Conservation (phyloP, 1,284 basidiomycete species). For the Ganoderma meredithae region DNA sequence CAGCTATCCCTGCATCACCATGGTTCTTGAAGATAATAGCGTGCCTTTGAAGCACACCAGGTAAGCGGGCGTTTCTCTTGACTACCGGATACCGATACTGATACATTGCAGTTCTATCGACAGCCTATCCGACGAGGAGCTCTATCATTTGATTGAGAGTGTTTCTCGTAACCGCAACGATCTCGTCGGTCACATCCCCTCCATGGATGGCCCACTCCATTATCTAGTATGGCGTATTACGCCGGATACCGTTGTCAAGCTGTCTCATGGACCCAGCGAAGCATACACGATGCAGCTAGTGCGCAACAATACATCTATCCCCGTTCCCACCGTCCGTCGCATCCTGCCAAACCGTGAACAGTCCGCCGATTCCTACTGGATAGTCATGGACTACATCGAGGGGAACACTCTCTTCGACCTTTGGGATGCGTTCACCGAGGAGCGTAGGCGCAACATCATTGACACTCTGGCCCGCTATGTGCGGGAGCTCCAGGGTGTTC, state of each 20-base stretch:
- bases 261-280: neutral
- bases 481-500: neutral
- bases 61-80: too few species aligned
- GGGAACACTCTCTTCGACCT: neutral
- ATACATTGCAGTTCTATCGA: neutral
- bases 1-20: too few species aligned
- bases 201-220: neutral
- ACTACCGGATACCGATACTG: too few species aligned
- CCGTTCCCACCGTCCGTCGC: slow-evolving; percentile 5
- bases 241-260: neutral
- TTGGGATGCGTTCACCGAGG: neutral
- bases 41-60: too few species aligned
- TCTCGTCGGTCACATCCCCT: neutral
- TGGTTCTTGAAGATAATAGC: too few species aligned
- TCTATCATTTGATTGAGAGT: neutral
- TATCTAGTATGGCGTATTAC: neutral
- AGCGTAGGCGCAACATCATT: neutral
- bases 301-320: neutral
- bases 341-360: too few species aligned
- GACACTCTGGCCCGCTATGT: neutral
- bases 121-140: slow-evolving; percentile 1
- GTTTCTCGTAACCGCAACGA: neutral
- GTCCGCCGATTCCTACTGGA: too few species aligned
- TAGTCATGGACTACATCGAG: neutral
- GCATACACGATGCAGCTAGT: slow-evolving; percentile 1